Evolutionary conservation across 2,329 filamentous ascomycete species (phyloP), one percentile per base, ranked within the genome.

Genomic region (Fusarium sp.): DNA sequence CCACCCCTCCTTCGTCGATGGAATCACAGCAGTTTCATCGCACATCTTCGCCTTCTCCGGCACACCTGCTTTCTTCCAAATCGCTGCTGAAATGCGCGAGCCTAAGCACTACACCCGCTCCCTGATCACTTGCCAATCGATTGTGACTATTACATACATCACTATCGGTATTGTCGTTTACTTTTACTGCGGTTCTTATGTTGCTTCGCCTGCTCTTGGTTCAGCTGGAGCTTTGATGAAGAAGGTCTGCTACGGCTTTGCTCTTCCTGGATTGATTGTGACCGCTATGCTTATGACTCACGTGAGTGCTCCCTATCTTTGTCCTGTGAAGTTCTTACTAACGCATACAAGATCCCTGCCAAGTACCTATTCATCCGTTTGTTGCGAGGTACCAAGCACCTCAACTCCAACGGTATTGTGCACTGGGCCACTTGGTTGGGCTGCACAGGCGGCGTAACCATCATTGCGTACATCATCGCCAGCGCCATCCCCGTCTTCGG

Each of bases 161-260:
- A 61, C 74, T 2, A 75, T 82, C 3, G 75, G 75, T 13, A 70
- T 77, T 3, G 81, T 84, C 0, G 79, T 85, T 4, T 85, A 85
- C 74, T 81, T 79, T 53, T 85, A 77, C 65, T 83, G 81, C 63
- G 83, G 83, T 0, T 81, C 80, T 0, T 84, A 80, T 57, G 81
- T 85, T 6, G 79, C 83, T 0, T 83, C 82, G 0, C 83, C 83
- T 0, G 81, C 83, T 3, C 77, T 85, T 2, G 83, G 82, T 2
- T 83, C 81, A 22, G 83, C 82, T 1, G 83, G 83, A 1, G 9
- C 49, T 0, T 57, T 73, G 1, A 76, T 83, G 57, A 84, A 85
- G 75, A 84, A 81, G 62, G 74, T 84, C 12, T 77, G 76, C 52
- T 85, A 85, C 52, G 83, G 82, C 3, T 56, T 79, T 8, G 75